Evolutionary conservation across 345 rosid genomes (phyloP).

Genomic region (Erucastrum elatum): DNA sequence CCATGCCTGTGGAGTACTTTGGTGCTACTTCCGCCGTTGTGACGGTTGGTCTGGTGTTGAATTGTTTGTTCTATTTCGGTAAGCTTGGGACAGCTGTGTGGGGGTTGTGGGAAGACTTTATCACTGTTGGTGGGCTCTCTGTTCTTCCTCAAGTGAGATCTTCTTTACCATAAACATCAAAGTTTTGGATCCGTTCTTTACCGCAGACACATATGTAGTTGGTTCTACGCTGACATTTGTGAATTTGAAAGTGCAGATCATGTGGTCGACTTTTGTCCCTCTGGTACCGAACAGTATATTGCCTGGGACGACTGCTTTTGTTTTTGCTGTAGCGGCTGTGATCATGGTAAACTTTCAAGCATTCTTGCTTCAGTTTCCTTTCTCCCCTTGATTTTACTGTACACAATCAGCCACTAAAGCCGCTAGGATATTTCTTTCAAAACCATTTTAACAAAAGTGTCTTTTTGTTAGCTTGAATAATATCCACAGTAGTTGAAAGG

Average conservation of each 20-base stretch:
- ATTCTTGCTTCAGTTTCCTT: neutral
- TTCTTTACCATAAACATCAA: neutral
- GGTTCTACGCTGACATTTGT: neutral
- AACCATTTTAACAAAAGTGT: neutral
- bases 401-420: neutral
- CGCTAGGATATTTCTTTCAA: neutral
- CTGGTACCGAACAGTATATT: slow-evolving; percentile 60
- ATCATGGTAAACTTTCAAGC: slow-evolving; percentile 58
- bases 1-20: slow-evolving; percentile 73
- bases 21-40: slow-evolving; percentile 55
- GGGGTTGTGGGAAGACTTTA: slow-evolving; percentile 84
- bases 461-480: neutral
- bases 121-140: slow-evolving; percentile 70
- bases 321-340: slow-evolving; percentile 60
- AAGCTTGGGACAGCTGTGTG: slow-evolving; percentile 57
- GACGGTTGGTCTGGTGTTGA: slow-evolving; percentile 55
- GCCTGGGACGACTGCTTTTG: slow-evolving; percentile 66
- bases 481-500: neutral
- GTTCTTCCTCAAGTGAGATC: slow-evolving; percentile 74
- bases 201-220: neutral
- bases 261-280: slow-evolving; percentile 95
- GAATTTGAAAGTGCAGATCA: slow-evolving; percentile 50
- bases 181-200: no score
- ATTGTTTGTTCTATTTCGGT: slow-evolving; percentile 55
- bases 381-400: neutral